Evolutionary conservation across 73 alveolate genomes (phyloP).

Genomic region (Paramecium sonneborni): DNA sequence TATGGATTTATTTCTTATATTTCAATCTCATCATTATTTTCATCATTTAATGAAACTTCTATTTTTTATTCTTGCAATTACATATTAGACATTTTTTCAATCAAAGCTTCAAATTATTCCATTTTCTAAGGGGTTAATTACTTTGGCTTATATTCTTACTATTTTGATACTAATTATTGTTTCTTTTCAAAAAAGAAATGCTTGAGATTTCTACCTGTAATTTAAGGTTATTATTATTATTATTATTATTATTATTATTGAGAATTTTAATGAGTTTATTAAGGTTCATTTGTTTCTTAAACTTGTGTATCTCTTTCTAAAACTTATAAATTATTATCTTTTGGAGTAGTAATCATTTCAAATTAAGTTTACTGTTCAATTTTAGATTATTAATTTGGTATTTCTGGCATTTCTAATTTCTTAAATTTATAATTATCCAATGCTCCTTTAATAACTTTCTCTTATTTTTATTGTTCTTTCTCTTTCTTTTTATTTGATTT

Average conservation of each 20-base stretch:
- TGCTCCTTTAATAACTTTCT: neutral
- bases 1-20: neutral
- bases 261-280: neutral
- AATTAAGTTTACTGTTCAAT: neutral
- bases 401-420: neutral
- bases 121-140: neutral
- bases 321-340: neutral
- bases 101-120: neutral
- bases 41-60: neutral
- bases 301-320: neutral
- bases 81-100: neutral
- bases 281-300: neutral
- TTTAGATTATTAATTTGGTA: neutral
- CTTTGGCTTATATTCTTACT: neutral
- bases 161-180: neutral
- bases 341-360: neutral
- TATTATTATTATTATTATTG: neutral
- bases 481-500: neutral
- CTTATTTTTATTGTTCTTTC: neutral
- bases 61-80: neutral
- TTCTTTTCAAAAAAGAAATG: neutral
- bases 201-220: neutral
- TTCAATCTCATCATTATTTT: constrained; percentile 11
- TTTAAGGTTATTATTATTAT: neutral
- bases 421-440: neutral